These are phyloP conservation scores for Larix kaempferi DNA, from an alignment of 75 land plant genomes.

Conservation along the genomic window DNA sequence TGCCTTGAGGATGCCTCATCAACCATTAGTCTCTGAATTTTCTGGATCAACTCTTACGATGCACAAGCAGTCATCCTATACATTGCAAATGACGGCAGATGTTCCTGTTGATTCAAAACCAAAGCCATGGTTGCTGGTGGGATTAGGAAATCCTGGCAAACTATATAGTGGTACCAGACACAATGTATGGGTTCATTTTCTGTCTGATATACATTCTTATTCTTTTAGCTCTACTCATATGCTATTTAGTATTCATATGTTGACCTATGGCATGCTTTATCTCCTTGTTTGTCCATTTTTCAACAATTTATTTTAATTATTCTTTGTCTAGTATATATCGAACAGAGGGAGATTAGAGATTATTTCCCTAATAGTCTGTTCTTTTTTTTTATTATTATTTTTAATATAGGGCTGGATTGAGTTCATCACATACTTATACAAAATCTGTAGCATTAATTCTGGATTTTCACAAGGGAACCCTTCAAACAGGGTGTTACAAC, in stretches of 20 bases:
- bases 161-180: conserved; percentile 67
- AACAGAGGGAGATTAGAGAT: too few species aligned
- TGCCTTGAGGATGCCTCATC: background rate
- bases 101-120: conserved; percentile 11
- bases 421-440: background rate
- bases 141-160: conserved; percentile 88
- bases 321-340: background rate
- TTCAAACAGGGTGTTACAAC: too few species aligned
- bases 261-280: background rate
- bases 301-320: background rate
- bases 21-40: background rate
- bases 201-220: background rate
- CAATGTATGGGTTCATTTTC: conserved; percentile 37
- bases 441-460: too few species aligned
- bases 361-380: too few species aligned
- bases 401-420: background rate
- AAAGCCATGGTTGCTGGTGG: conserved; percentile 79
- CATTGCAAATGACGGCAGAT: background rate
- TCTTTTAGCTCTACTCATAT: background rate
- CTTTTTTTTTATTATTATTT: background rate
- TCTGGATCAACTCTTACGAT: background rate
- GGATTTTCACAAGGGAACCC: too few species aligned
- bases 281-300: background rate
- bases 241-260: background rate
- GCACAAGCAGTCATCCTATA: background rate